Base-by-base conservation (phyloP, 2,329 filamentous ascomycete genomes). In the Leptosphaerulina australis region DNA sequence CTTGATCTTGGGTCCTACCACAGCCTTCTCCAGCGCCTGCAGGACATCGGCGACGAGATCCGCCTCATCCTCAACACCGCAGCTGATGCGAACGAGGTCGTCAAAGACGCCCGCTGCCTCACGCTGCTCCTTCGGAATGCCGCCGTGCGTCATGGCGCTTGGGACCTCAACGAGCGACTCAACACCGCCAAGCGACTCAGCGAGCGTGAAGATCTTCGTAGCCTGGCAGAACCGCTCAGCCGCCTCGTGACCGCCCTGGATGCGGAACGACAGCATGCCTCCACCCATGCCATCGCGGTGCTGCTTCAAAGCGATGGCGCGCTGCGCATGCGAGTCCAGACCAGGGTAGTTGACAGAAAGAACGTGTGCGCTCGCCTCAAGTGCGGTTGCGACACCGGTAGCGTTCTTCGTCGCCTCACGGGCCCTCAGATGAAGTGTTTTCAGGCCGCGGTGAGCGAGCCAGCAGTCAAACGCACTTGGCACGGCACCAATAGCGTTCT, bases 211-310 rank as follows among this genome's bases (percentile, higher is more conserved):
- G 73, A 99, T 86, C 68, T 85, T 85, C 33, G 92, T 97, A 52
- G 83, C 78, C 75, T 94, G 87, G 81, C 94, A 97, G 83, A 99
- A 99, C 43, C 86, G 83, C 76, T 95, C 89, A 11, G 94, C 94
- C 1, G 93, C 93, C 35, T 81, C 82, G 67, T 91, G 84, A 26
- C 94, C 94, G 48, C 93, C 94, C 59, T 85, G 84, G 74, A 99
- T 90, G 60, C 94, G 88, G 86, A 99, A 99, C 50, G 88, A 93
- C 33, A 99, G 85, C 94, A 99, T 99, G 55, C 94, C 94, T 62
- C 94, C 94, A 53, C 94, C 94, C 83, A 97, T 88, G 56, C 88
- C 94, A 64, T 95, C 83, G 61, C 94, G 89, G 79, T 99, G 94
- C 79, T 99, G 94, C 77, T 90, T 91, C 67, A 87, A 72, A 15